These are phyloP conservation scores for Aspergillus sergii DNA, from an alignment of 2,329 filamentous ascomycete genomes.

Conservation along the genomic window DNA sequence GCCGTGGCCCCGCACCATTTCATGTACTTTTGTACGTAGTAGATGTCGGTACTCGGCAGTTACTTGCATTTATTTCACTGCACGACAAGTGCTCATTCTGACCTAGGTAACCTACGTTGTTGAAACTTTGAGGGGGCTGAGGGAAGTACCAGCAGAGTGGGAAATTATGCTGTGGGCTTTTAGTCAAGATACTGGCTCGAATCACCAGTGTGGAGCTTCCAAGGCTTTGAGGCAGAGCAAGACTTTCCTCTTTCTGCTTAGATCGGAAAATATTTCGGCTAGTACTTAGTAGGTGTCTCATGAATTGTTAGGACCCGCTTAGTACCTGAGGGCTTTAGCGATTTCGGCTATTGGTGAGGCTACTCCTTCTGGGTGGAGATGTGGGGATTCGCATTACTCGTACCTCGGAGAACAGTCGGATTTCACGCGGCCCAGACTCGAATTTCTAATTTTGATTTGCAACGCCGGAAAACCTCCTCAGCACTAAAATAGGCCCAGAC, in stretches of 20 bases:
- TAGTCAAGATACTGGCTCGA: background rate
- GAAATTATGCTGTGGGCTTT: background rate
- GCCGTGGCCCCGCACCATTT: background rate
- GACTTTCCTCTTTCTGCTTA: background rate
- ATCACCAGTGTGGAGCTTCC: background rate
- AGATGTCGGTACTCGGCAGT: background rate
- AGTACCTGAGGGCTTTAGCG: background rate
- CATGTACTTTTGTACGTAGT: background rate
- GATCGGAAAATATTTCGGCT: background rate
- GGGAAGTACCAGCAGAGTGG: background rate
- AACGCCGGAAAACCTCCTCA: background rate
- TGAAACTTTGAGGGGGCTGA: background rate
- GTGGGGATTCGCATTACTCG: background rate
- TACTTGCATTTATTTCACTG: background rate
- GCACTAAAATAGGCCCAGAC: background rate
- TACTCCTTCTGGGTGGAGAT: background rate
- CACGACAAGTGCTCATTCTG: background rate
- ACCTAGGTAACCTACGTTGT: background rate
- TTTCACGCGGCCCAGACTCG: background rate
- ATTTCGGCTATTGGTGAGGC: background rate
- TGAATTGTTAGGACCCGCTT: background rate
- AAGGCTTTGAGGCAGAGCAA: background rate
- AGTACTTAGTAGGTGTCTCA: background rate
- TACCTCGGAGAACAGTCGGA: background rate
- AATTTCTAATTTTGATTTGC: background rate